Conservation (phyloP, 345 rosid genomes). For the Euphorbia lathyris region DNA sequence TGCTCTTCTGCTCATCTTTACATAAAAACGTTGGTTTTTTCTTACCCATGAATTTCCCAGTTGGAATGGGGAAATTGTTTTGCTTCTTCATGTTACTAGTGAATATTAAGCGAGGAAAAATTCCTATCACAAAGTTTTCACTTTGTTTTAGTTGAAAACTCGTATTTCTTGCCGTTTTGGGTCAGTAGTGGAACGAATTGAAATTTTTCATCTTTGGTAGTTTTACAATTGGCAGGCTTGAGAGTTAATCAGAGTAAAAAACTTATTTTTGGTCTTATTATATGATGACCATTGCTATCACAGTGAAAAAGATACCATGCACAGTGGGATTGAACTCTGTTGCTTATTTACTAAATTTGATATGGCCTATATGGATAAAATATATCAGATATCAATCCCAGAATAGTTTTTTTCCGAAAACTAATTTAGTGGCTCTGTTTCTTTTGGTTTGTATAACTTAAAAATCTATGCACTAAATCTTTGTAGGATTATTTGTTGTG, state of each 20-base stretch:
- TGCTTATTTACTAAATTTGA: no score
- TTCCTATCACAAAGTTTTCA: background rate
- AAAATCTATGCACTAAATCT: background rate
- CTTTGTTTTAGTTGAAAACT: background rate
- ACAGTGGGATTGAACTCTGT: no score
- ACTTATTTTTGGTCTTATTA: no score
- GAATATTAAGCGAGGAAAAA: background rate
- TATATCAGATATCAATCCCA: no score
- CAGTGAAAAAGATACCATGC: no score
- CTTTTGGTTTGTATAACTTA: background rate
- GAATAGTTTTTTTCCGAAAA: no score
- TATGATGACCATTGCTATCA: no score
- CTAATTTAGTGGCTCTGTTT: no score
- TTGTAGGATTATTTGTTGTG: background rate
- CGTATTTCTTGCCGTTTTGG: background rate
- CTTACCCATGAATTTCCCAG: background rate
- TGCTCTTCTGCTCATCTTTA: background rate
- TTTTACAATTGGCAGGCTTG: no score
- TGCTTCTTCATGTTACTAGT: background rate
- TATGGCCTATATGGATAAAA: no score
- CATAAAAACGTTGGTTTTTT: background rate
- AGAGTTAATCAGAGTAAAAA: no score
- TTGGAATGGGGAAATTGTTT: background rate
- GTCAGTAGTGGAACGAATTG: background rate
- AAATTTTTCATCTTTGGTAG: no score